A percentile compares a stretch with the other conserved stretches of the same genome.
These are phyloP conservation scores for Aphanoascus verrucosus DNA, from an alignment of 2,329 filamentous ascomycete species.

Conservation along the genomic window DNA sequence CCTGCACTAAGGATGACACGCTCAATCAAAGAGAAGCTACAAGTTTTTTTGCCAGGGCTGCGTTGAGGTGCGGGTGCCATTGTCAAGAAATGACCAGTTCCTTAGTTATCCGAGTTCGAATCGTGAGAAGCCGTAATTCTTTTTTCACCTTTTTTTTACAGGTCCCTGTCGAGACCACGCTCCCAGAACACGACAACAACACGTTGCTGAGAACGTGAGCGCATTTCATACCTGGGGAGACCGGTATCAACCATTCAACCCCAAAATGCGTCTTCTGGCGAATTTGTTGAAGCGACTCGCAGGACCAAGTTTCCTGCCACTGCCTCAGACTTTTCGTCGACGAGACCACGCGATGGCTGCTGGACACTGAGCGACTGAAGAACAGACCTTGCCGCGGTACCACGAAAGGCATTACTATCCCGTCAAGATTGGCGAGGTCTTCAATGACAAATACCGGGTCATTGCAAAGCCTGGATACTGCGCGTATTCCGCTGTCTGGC, in stretches of 20 bases:
- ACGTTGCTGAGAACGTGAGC: not conserved
- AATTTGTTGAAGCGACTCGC: constrained; percentile 4
- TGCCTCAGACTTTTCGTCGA: constrained; percentile 9
- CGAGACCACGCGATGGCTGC: constrained; percentile 9
- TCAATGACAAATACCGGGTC: constrained; percentile 18
- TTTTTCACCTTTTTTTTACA: constrained; percentile 2
- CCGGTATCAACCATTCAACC: too few relatives aligned
- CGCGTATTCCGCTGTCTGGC: constrained; percentile 22
- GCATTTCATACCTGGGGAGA: too few relatives aligned
- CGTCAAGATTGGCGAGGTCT: constrained; percentile 17
- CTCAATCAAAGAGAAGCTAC: constrained; percentile 69
- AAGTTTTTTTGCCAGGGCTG: constrained; percentile 47
- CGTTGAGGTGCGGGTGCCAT: constrained; percentile 8
- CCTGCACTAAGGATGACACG: constrained; percentile 90
- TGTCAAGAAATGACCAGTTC: not conserved
- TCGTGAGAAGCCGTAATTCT: not conserved
- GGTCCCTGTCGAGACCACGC: not conserved
- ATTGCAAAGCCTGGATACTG: constrained; percentile 23
- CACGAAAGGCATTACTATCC: constrained; percentile 20
- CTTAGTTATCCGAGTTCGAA: not conserved
- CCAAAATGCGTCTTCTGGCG: constrained; percentile 10
- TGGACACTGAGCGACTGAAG: constrained; percentile 9
- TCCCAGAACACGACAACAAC: too few relatives aligned
- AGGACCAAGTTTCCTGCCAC: constrained; percentile 7
- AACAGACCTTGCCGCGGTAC: constrained; percentile 16